Evolutionary conservation across 108 stramenopile species (phyloP), one percentile per base, ranked within the genome.

Genomic region (Seminavis robusta): DNA sequence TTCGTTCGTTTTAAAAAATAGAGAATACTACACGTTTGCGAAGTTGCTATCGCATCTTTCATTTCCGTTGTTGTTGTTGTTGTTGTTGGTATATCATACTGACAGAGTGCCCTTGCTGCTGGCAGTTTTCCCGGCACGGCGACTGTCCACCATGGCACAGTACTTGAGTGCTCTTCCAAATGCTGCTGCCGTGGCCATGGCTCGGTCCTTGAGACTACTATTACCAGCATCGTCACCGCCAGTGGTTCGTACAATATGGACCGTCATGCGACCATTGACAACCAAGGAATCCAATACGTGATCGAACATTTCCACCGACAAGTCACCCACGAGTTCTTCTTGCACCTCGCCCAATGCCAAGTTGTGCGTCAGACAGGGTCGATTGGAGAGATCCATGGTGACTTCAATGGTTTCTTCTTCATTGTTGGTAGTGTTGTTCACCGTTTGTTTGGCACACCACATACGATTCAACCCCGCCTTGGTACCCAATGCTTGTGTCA

Each of bases 301-400:
- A 31, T 90, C 80, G 11, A 96, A 49, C 97, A 98, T 98, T 66
- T 98, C 97, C 27, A 81, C 74, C 9, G 89, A 74, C 36, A 95
- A 28, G 20, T 67, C 71, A 46, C 24, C 19, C 29, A 44, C 40
- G 10, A 59, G 23, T 19, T 63, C 49, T 26, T 65, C 74, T 2
- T 64, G 56, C 17, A 66, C 51, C 27, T 59, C 48, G 20, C 46
- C 44, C 33, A 74, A 41, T 10, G 65, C 71, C 19, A 85, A 61
- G 52, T 88, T 80, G 55, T 84, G 83, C 1, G 62, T 79, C 55
- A 88, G 56, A 47, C 77, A 81, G 21, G 91, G 91, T 37, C 91
- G 84, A 61, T 92, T 92, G 34, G 81, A 83, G 29, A 92, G 67
- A 56, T 90, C 92, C 86, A 93, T 79, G 13, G 80, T 84, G 7